A percentile compares a stretch with the other conserved stretches of the same genome.
phyloP scores from a whole-genome alignment of 495 filamentous ascomycete species.

The Penicillium psychrofluorescens region DNA sequence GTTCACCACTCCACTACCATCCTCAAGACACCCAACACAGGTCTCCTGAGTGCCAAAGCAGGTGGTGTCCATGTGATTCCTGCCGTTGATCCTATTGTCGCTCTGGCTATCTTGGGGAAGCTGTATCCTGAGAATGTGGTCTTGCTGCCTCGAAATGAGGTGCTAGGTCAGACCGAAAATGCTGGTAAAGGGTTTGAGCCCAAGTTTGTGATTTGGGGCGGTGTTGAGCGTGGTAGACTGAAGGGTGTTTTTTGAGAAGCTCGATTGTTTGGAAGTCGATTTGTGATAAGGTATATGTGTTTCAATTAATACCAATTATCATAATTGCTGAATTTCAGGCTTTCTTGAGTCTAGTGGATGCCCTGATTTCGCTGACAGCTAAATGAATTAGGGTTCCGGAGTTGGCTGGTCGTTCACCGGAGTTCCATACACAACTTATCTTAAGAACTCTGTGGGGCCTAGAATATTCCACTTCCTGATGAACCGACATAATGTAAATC shows the following conservation, averaged over 20 bases:
- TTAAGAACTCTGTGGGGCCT: too few species aligned
- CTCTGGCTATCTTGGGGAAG: slow-evolving; percentile 21
- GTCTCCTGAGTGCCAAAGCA: slow-evolving; percentile 9
- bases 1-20: slow-evolving; percentile 6
- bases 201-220: slow-evolving; percentile 23
- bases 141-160: slow-evolving; percentile 7
- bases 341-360: too few species aligned
- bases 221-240: slow-evolving; percentile 1
- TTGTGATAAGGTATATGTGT: background rate
- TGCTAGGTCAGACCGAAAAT: background rate
- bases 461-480: too few species aligned
- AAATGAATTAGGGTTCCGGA: background rate
- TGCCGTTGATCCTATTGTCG: slow-evolving; percentile 6
- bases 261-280: background rate
- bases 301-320: too few species aligned
- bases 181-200: slow-evolving; percentile 18
- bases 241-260: background rate
- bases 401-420: background rate
- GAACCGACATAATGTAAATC: too few species aligned
- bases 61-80: slow-evolving; percentile 19
- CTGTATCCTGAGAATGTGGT: slow-evolving; percentile 28
- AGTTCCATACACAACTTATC: background rate
- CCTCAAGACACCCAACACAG: slow-evolving; percentile 1
- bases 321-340: too few species aligned
- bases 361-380: too few species aligned